phyloP scores from a whole-genome alignment of 352 stramenopile species.

The Saprolegnia diclina region DNA sequence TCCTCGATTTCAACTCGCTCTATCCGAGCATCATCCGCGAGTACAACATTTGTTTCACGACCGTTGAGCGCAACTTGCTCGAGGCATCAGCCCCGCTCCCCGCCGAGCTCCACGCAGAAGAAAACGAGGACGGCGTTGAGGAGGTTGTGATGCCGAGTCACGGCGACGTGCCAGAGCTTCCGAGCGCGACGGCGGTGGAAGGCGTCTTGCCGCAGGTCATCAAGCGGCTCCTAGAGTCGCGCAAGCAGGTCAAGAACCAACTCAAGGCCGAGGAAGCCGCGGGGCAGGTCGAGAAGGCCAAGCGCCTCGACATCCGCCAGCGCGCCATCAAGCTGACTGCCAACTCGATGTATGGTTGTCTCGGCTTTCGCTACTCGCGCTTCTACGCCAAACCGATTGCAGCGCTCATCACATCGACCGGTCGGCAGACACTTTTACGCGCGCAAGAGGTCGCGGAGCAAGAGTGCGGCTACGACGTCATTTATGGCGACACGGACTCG shows the following conservation, averaged over 20 bases:
- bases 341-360: conserved; percentile 99
- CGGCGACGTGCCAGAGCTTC: conserved; percentile 80
- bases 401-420: conserved; percentile 98
- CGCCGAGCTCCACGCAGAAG: conserved; percentile 56
- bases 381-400: conserved; percentile 99
- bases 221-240: conserved; percentile 96
- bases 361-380: conserved; percentile 97
- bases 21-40: conserved; percentile 99
- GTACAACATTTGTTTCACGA: conserved; percentile 99
- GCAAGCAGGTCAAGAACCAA: conserved; percentile 96
- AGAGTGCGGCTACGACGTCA: conserved; percentile 96
- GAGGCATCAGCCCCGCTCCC: conserved; percentile 47
- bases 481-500: conserved; percentile 99
- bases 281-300: conserved; percentile 75
- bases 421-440: conserved; percentile 96
- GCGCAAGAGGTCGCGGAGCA: conserved; percentile 97
- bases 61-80: conserved; percentile 85
- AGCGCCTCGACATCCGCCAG: conserved; percentile 97
- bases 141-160: conserved; percentile 67
- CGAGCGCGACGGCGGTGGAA: conserved; percentile 66
- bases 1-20: conserved; percentile 99
- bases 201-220: conserved; percentile 96
- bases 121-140: conserved; percentile 65
- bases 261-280: conserved; percentile 92
- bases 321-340: conserved; percentile 99